phyloP scores from a whole-genome alignment of 1,139 yeast genomes.

The Diutina rugosa region DNA sequence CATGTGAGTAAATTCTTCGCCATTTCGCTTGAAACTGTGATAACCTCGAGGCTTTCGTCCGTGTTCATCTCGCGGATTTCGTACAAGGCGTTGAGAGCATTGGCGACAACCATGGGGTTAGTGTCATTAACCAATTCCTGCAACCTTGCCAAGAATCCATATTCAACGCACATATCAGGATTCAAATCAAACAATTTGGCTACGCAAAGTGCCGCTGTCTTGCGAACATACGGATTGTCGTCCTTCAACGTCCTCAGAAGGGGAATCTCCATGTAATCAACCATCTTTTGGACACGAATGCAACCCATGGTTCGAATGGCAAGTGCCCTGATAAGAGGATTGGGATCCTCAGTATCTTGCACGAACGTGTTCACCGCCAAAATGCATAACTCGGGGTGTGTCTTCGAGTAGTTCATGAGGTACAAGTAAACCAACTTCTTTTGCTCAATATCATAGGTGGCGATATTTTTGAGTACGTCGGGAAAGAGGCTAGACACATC shows the following conservation, averaged over 20 bases:
- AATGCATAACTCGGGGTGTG: conserved; percentile 91
- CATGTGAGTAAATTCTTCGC: conserved; percentile 65
- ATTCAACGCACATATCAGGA: conserved; percentile 69
- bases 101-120: conserved; percentile 95
- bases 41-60: conserved; percentile 36
- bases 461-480: conserved; percentile 90
- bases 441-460: conserved; percentile 93
- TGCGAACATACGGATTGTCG: conserved; percentile 94
- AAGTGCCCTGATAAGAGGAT: conserved; percentile 88
- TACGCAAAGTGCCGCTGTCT: conserved; percentile 95
- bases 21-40: conserved; percentile 28
- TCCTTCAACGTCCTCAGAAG: conserved; percentile 73
- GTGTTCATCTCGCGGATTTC: conserved; percentile 59
- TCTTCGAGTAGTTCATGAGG: conserved; percentile 92
- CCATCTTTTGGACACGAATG: conserved; percentile 88
- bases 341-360: conserved; percentile 91
- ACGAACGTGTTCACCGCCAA: conserved; percentile 97
- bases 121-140: conserved; percentile 67
- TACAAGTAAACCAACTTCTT: conserved; percentile 91
- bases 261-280: conserved; percentile 89
- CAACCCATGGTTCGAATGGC: conserved; percentile 99
- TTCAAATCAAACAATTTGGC: conserved; percentile 88
- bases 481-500: conserved; percentile 94
- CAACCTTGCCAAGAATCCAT: conserved; percentile 69
- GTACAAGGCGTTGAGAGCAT: conserved; percentile 74